Conservation (phyloP, 768 basidiomycete species). For the Phylloporus rhodoxanthus region DNA sequence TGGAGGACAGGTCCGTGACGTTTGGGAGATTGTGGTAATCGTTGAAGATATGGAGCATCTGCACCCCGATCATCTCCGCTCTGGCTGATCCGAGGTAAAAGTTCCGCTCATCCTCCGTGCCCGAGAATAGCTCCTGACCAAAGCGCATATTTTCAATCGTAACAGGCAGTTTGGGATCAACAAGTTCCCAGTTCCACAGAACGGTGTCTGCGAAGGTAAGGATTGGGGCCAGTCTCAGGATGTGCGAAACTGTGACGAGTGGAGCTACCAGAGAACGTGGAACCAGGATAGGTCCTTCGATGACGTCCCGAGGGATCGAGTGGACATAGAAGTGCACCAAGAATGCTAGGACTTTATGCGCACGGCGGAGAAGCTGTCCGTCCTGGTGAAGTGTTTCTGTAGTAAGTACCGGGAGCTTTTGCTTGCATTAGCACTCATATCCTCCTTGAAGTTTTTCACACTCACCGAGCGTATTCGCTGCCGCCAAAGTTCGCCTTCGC, state of each 20-base stretch:
- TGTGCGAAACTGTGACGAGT: conserved; percentile 64
- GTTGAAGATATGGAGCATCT: conserved; percentile 82
- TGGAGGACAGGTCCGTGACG: conserved; percentile 52
- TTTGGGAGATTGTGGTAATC: conserved; percentile 77
- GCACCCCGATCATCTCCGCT: conserved; percentile 81
- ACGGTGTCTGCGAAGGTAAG: conserved; percentile 96
- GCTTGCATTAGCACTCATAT: conserved; percentile 12
- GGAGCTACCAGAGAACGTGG: conserved; percentile 77
- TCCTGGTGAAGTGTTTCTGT: conserved; percentile 48
- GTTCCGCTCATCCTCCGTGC: conserved; percentile 73
- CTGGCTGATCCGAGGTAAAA: conserved; percentile 84
- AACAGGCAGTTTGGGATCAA: conserved; percentile 51
- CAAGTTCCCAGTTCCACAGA: conserved; percentile 80
- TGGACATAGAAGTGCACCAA: conserved; percentile 89
- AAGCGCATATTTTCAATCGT: conserved; percentile 72
- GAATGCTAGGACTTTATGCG: conserved; percentile 86
- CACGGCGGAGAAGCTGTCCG: conserved; percentile 65
- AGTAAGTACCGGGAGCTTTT: conserved; percentile 68
- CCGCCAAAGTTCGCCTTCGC: conserved; percentile 66
- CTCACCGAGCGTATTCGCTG: conserved; percentile 56
- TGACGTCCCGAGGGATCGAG: conserved; percentile 48
- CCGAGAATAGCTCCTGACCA: conserved; percentile 67
- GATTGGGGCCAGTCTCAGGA: conserved; percentile 84
- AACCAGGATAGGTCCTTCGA: conserved; percentile 45
- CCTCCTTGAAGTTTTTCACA: conserved; percentile 10